These are phyloP conservation scores for Nakataea oryzae DNA, from an alignment of 2,329 filamentous ascomycete species.

Conservation along the genomic window DNA sequence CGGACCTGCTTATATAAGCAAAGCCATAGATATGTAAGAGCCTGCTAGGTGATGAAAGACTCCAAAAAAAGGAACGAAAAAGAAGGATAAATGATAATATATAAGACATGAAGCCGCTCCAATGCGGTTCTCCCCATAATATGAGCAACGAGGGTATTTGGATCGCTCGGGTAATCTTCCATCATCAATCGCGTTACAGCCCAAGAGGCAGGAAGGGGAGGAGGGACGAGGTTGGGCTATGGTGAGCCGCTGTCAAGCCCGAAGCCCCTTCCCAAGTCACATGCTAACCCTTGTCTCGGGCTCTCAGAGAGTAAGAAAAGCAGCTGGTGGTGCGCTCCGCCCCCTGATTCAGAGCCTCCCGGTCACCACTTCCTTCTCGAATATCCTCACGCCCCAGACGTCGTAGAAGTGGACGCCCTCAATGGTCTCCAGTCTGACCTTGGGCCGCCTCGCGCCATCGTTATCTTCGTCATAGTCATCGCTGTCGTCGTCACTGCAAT, in stretches of 20 bases:
- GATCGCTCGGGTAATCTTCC: not conserved
- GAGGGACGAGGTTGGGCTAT: not conserved
- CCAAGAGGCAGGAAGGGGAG: not conserved
- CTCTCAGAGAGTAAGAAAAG: not conserved
- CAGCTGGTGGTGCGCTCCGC: not conserved
- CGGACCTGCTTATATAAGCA: too few relatives aligned
- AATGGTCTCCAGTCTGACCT: constrained; percentile 24
- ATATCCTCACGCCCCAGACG: constrained; percentile 40
- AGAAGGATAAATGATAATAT: not conserved
- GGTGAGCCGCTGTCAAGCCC: not conserved
- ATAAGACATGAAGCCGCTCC: not conserved
- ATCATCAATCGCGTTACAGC: not conserved
- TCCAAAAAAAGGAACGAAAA: not conserved
- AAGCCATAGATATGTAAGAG: not conserved
- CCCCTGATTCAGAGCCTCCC: constrained; percentile 25
- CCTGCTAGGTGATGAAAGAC: not conserved
- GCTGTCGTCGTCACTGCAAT: constrained; percentile 16
- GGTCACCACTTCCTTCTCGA: constrained; percentile 43
- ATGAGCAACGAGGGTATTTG: not conserved
- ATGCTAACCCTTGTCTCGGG: not conserved
- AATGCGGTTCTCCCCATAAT: not conserved
- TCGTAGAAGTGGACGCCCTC: constrained; percentile 31
- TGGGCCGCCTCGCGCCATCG: constrained; percentile 10
- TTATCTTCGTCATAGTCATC: constrained; percentile 24
- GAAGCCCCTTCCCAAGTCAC: not conserved